A percentile compares a stretch with the other conserved stretches of the same genome.
Evolutionary conservation across 495 filamentous ascomycete genomes (phyloP).

Genomic region (Pseudevernia furfuracea): DNA sequence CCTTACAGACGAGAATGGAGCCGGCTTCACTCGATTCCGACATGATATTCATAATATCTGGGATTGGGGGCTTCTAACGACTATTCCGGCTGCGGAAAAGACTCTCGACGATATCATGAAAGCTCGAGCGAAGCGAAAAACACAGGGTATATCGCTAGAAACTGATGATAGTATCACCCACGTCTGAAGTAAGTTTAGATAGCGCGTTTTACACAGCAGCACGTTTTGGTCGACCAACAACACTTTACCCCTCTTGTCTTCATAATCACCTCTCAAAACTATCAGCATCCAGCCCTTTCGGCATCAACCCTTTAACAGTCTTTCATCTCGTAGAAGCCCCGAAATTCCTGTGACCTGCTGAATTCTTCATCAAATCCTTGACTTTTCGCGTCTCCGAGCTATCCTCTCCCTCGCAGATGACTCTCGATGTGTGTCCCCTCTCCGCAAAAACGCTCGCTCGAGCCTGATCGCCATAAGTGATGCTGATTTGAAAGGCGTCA

Average conservation of each 20-base stretch:
- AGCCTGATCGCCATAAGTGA: conserved; percentile 39
- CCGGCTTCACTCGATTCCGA: too few relatives aligned
- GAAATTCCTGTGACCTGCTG: conserved; percentile 28
- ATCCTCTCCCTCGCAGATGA: conserved; percentile 34
- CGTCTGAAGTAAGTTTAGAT: too few relatives aligned
- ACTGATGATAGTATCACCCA: too few relatives aligned
- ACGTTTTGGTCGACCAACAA: background rate
- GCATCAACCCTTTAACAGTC: conserved; percentile 26
- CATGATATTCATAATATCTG: too few relatives aligned
- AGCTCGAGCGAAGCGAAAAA: too few relatives aligned
- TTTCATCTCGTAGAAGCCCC: conserved; percentile 34
- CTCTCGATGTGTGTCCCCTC: conserved; percentile 29
- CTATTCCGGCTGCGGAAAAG: too few relatives aligned
- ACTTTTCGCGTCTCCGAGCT: conserved; percentile 29
- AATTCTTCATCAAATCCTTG: conserved; percentile 31
- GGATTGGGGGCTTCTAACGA: too few relatives aligned
- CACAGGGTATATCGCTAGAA: too few relatives aligned
- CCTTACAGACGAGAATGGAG: too few relatives aligned
- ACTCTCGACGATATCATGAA: too few relatives aligned
- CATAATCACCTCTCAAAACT: conserved; percentile 42
- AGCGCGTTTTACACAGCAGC: too few relatives aligned
- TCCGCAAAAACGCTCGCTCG: conserved; percentile 40
- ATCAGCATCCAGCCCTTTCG: conserved; percentile 28
- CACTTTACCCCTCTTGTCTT: conserved; percentile 29
- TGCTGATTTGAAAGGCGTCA: conserved; percentile 40